Evolutionary conservation across 331 rosid genomes (phyloP), one percentile per base, ranked within the genome.

Genomic region (Malus hybrid): DNA sequence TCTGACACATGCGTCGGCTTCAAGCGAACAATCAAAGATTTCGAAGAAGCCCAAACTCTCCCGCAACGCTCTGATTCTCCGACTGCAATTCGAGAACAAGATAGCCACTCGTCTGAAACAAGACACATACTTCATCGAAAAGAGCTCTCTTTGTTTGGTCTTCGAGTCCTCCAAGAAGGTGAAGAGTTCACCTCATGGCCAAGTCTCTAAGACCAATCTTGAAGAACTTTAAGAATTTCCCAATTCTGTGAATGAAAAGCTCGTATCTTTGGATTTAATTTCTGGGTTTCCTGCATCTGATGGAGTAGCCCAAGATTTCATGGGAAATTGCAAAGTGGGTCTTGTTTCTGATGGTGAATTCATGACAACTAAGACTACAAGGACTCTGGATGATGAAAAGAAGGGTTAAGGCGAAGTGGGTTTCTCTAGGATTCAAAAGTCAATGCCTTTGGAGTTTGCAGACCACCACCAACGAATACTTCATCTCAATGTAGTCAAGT

Each of bases 1-100:
- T 81, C 78, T 15, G 75, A 77, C 52, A 61, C 75, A 18, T 76
- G 78, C 77, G 50, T 70, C 57, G 74, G 74, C 48, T 14, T 60
- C 65, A 66, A 79, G 15, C 73, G 70, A 74, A 79, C 75, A 68
- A 68, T 72, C 66, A n/a, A 67, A 2, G 71, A 42, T 60, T 55
- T 32, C 53, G 10, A 26, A 46, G 74, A 39, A 50, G 19, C 50
- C 55, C 53, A 22, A 48, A n/a, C 50, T 69, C 53, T 44, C 3
- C 44, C 62, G 4, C 73, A 19, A 63, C 57, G 48, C 33, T 71
- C 36, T 5, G 7, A 36, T 61, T 50, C 48, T 75, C 73, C 63
- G 52, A 61, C 63, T 50, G 29, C 65, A 6, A 73, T 50, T 10
- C 20, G 70, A 39, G 72, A 65, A 15, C 75, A 70, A 36, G 75